Conservation (phyloP, 2,329 filamentous ascomycete genomes). For the Aspergillaceae sp. region DNA sequence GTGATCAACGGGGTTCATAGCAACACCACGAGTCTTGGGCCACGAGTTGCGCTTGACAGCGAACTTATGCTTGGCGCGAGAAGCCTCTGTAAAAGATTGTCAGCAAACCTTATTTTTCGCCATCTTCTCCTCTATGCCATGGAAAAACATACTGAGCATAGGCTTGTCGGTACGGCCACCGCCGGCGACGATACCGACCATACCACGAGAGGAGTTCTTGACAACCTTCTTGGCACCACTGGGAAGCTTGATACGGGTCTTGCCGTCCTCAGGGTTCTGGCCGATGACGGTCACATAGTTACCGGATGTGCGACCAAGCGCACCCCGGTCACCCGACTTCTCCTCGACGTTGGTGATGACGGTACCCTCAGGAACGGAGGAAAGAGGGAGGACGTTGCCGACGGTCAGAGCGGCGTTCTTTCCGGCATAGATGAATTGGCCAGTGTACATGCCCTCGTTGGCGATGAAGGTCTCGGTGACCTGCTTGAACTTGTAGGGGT, state of each 20-base stretch:
- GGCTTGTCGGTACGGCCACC: constrained; percentile 99
- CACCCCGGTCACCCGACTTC: constrained; percentile 94
- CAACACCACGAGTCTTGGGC: constrained; percentile 99
- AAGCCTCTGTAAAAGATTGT: constrained; percentile 65
- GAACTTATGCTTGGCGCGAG: constrained; percentile 99
- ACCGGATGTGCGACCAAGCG: constrained; percentile 91
- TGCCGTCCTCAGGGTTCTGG: constrained; percentile 98
- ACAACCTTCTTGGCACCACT: constrained; percentile 99
- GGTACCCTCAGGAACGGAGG: constrained; percentile 96
- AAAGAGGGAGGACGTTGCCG: constrained; percentile 93
- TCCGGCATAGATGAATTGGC: constrained; percentile 99
- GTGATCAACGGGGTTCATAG: constrained; percentile 99
- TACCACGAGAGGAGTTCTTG: constrained; percentile 82
- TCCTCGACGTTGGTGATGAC: constrained; percentile 99
- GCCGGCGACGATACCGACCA: constrained; percentile 99
- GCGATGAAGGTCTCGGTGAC: constrained; percentile 99
- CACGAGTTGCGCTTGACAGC: constrained; percentile 99
- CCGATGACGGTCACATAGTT: constrained; percentile 99
- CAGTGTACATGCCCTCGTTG: constrained; percentile 99
- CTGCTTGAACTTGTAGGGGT: constrained; percentile 97
- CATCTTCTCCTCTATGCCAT: background rate
- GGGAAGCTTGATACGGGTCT: constrained; percentile 99
- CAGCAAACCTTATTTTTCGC: constrained; percentile 23
- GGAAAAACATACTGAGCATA: constrained; percentile 62
- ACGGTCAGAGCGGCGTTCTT: constrained; percentile 97